A percentile compares a stretch with the other conserved stretches of the same genome.
Evolutionary conservation across 371 early-diverging fungal genomes (phyloP).

Genomic region (Mortierella sp.): DNA sequence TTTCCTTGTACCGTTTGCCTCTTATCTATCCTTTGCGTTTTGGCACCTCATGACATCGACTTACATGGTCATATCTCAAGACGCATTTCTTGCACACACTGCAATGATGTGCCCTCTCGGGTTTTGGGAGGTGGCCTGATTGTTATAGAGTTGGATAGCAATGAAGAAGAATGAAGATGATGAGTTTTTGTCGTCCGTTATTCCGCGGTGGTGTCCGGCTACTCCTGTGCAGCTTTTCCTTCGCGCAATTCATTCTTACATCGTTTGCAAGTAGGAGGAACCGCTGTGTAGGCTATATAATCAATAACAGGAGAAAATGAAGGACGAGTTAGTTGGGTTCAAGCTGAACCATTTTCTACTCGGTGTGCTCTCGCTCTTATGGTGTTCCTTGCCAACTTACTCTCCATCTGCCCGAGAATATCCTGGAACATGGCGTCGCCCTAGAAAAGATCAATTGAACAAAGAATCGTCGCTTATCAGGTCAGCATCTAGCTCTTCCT

Average conservation of each 20-base stretch:
- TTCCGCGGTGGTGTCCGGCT: too few relatives aligned
- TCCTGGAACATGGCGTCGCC: constrained; percentile 48
- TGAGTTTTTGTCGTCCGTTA: not conserved
- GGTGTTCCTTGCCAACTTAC: constrained; percentile 11
- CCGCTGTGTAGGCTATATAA: constrained; percentile 39
- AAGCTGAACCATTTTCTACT: not conserved
- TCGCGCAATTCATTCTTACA: constrained; percentile 18
- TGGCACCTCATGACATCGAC: not conserved
- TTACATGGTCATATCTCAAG: constrained; percentile 78
- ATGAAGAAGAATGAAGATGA: not conserved
- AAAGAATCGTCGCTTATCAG: not conserved
- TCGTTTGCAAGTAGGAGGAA: constrained; percentile 50
- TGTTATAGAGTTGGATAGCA: not conserved
- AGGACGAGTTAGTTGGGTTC: not conserved
- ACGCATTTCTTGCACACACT: constrained; percentile 89
- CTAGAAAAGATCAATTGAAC: constrained; percentile 8
- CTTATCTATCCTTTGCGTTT: not conserved
- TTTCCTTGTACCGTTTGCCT: not conserved
- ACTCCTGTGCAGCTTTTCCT: too few relatives aligned
- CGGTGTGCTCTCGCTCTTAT: too few relatives aligned
- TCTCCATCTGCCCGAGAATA: constrained; percentile 42
- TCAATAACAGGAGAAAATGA: not conserved
- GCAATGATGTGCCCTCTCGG: constrained; percentile 94
- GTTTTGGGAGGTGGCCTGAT: constrained; percentile 78
- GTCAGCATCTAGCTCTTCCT: too few relatives aligned